Percentiles rank a stretch among this genome's conserved stretches.
Conservation (phyloP, 192 early-diverging fungal species). For the Oehlia diaphana region DNA sequence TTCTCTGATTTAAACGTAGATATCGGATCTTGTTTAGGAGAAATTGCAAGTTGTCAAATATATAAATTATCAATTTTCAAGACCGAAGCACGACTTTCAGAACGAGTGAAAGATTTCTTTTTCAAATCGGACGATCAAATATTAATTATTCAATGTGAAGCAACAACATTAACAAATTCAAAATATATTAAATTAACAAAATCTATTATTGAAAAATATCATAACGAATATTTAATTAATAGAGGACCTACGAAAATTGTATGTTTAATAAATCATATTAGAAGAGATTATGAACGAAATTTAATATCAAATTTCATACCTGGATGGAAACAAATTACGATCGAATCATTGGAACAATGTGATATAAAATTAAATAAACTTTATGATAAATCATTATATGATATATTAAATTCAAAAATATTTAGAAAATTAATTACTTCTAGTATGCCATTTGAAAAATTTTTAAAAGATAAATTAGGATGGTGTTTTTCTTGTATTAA, state of each 20-base stretch:
- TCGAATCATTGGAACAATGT: neutral
- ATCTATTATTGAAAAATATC: conserved; percentile 12
- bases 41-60: neutral
- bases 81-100: neutral
- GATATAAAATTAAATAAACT: neutral
- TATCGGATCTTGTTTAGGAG: neutral
- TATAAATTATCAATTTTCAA: conserved; percentile 19
- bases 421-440: neutral
- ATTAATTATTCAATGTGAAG: conserved; percentile 20
- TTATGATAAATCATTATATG: neutral
- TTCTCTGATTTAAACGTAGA: conserved; percentile 22
- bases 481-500: neutral
- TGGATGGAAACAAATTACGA: neutral
- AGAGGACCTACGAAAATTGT: too few species aligned
- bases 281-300: neutral
- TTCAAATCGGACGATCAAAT: conserved; percentile 1
- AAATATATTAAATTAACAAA: conserved; percentile 21
- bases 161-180: neutral
- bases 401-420: neutral
- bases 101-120: conserved; percentile 3
- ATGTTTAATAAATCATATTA: neutral
- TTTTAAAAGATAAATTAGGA: neutral
- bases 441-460: neutral
- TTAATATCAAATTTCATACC: neutral
- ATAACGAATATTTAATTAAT: too few species aligned